Conservation (phyloP, 1,139 yeast genomes). For the Debaryomyces subglobosus region DNA sequence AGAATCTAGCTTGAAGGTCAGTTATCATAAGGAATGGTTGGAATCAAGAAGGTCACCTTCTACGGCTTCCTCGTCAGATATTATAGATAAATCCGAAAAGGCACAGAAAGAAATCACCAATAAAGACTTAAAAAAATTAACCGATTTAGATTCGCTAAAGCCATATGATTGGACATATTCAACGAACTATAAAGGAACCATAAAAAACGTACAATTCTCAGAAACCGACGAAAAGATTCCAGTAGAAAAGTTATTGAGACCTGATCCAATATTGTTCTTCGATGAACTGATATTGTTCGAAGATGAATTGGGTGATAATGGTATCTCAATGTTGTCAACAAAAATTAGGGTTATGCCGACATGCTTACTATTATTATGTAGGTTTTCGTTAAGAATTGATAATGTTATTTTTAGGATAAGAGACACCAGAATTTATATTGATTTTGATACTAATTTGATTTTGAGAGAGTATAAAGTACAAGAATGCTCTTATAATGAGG, state of each 20-base stretch:
- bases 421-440: slow-evolving; percentile 83
- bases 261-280: slow-evolving; percentile 85
- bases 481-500: slow-evolving; percentile 65
- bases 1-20: slow-evolving; percentile 55
- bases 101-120: slow-evolving; percentile 30
- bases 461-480: slow-evolving; percentile 78
- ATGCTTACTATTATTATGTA: slow-evolving; percentile 68
- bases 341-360: slow-evolving; percentile 90
- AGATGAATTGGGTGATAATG: slow-evolving; percentile 96
- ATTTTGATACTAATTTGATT: slow-evolving; percentile 65
- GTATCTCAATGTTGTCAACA: slow-evolving; percentile 74
- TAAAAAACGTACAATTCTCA: slow-evolving; percentile 23
- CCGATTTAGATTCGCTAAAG: slow-evolving; percentile 48
- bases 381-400: slow-evolving; percentile 87
- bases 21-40: slow-evolving; percentile 90
- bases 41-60: slow-evolving; percentile 54
- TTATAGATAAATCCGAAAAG: slow-evolving; percentile 29
- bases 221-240: slow-evolving; percentile 55
- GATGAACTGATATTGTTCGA: slow-evolving; percentile 90
- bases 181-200: slow-evolving; percentile 72
- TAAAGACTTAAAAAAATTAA: slow-evolving; percentile 41
- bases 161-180: slow-evolving; percentile 98
- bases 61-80: slow-evolving; percentile 19
- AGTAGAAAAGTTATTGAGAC: slow-evolving; percentile 62
- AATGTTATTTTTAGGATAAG: slow-evolving; percentile 81